phyloP scores from a whole-genome alignment of 1,284 basidiomycete species.

The Ustilago xerochloae region DNA sequence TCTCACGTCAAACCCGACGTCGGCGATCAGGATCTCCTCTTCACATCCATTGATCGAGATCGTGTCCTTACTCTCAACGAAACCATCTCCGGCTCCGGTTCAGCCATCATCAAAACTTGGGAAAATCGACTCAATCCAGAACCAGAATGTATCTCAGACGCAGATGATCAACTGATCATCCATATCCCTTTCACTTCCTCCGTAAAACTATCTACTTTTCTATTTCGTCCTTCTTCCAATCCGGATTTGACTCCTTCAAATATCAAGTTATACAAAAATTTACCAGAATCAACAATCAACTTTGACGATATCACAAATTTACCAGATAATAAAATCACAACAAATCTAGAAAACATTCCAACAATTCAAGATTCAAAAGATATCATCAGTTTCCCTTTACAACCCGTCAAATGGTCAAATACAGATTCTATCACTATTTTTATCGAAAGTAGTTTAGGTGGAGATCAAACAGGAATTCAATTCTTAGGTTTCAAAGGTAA shows the following conservation, averaged over 20 bases:
- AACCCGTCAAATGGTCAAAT: slow-evolving; percentile 59
- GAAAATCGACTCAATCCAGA: slow-evolving; percentile 38
- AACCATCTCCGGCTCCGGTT: slow-evolving; percentile 25
- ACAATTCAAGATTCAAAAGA: slow-evolving; percentile 41
- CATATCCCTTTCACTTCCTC: slow-evolving; percentile 59
- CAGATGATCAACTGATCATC: slow-evolving; percentile 61
- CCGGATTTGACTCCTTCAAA: slow-evolving; percentile 46
- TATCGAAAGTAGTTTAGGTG: slow-evolving; percentile 45
- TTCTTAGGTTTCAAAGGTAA: slow-evolving; percentile 65
- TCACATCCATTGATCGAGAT: slow-evolving; percentile 51
- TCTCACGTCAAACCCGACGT: slow-evolving; percentile 59
- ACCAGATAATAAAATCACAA: slow-evolving; percentile 7
- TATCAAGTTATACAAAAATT: slow-evolving; percentile 60
- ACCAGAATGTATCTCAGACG: slow-evolving; percentile 41
- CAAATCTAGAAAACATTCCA: slow-evolving; percentile 52
- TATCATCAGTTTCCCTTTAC: slow-evolving; percentile 58
- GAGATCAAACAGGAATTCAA: slow-evolving; percentile 42
- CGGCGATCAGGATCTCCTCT: slow-evolving; percentile 61
- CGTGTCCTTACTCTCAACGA: slow-evolving; percentile 59
- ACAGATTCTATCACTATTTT: slow-evolving; percentile 60
- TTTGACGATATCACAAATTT: slow-evolving; percentile 47
- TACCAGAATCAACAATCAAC: slow-evolving; percentile 35
- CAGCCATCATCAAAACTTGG: slow-evolving; percentile 56
- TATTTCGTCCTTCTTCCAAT: slow-evolving; percentile 27
- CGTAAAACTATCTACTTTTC: slow-evolving; percentile 53